Conservation (phyloP, 2,329 filamentous ascomycete genomes). For the Coniochaeta sp. region DNA sequence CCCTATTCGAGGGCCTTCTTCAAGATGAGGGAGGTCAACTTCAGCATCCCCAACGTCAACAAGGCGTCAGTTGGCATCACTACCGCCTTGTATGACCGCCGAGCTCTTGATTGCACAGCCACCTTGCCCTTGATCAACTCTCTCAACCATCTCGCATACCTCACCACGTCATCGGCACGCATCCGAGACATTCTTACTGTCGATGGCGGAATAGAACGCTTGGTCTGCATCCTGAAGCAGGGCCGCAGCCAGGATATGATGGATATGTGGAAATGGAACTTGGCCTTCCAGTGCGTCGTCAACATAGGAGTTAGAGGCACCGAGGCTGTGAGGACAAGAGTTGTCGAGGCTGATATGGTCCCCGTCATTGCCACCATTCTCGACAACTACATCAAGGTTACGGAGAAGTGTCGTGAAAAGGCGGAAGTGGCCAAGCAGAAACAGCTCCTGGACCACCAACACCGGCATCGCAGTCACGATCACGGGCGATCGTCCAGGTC, state of each 20-base stretch:
- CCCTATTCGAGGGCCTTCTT: slow-evolving; percentile 17
- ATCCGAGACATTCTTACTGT: slow-evolving; percentile 97
- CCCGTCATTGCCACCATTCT: slow-evolving; percentile 97
- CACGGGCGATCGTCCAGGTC: slow-evolving; percentile 32
- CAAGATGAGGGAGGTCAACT: slow-evolving; percentile 99
- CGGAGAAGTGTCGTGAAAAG: slow-evolving; percentile 85
- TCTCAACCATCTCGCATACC: slow-evolving; percentile 95
- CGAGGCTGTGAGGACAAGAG: slow-evolving; percentile 85
- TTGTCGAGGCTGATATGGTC: slow-evolving; percentile 98
- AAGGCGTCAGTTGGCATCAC: slow-evolving; percentile 96
- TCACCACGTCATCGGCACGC: slow-evolving; percentile 93
- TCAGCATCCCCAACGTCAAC: slow-evolving; percentile 98
- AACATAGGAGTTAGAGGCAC: slow-evolving; percentile 97
- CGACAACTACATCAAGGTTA: slow-evolving; percentile 95
- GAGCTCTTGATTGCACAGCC: slow-evolving; percentile 95
- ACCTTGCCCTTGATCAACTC: slow-evolving; percentile 98
- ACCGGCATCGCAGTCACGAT: slow-evolving; percentile 42
- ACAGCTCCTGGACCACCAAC: slow-evolving; percentile 45
- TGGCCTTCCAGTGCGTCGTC: slow-evolving; percentile 97
- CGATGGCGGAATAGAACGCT: slow-evolving; percentile 93
- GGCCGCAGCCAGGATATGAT: slow-evolving; percentile 96
- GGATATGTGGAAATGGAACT: slow-evolving; percentile 99
- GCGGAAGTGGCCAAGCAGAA: slow-evolving; percentile 76
- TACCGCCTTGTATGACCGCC: slow-evolving; percentile 93
- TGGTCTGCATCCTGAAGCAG: slow-evolving; percentile 97